Evolutionary conservation across 208 protist genomes (phyloP), one percentile per base, ranked within the genome.

Genomic region (Chromosphaera perkinsii): DNA sequence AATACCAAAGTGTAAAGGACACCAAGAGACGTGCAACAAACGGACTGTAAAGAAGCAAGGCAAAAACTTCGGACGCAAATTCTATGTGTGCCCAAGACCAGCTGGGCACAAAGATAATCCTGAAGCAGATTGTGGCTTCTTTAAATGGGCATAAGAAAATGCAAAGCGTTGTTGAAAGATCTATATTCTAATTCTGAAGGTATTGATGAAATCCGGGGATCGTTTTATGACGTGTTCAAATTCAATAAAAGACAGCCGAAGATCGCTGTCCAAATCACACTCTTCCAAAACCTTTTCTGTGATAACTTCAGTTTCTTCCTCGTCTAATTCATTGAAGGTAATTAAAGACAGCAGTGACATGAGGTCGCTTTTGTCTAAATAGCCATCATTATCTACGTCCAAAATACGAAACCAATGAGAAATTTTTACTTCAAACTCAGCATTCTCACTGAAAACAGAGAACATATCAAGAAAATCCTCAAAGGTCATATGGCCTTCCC

Each of bases 401-500:
- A 37, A 69, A 5, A 69, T 57, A 2, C 47, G n/a, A 29, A 69
- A 69, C 3, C 49, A 47, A 37, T 59, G 49, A 17, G 63, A 59
- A 17, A 51, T 33, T 40, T 69, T 69, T 29, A 69, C 63, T 33
- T 69, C 63, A 1, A 9, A 1, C 2, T 32, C 45, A 5, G 63
- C 47, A 20, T 56, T 17, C 4, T 59, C 49, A 36, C 31, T 47
- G 32, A 69, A 69, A 27, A 69, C 63, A 3, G 63, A 69, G 33
- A 69, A 37, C 12, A 69, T 32, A 42, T 69, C 63, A 37, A 69
- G 63, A 48, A 59, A 69, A 39, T 69, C 63, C 4, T 69, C 63
- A 69, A 69, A 69, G 20, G 27, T 33, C 47, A 69, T 35, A 2
- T 51, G 35, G 27, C 61, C 61, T 26, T 3, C 35, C 9, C 22